Evolutionary conservation across 306 rosid genomes (phyloP), one percentile per base, ranked within the genome.

Genomic region (Lupinus albus): DNA sequence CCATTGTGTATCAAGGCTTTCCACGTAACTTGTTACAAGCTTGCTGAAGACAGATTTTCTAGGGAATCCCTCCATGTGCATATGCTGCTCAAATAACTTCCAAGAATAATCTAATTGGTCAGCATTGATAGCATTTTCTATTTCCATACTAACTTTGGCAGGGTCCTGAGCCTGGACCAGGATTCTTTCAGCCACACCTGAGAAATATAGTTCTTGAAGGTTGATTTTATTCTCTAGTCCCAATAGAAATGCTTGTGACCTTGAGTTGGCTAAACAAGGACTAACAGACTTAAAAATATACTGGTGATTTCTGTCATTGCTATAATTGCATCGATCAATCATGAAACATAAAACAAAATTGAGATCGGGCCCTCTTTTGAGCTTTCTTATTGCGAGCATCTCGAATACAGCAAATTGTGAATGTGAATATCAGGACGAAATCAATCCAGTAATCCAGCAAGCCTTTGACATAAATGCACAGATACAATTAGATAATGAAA

Each of bases 111-210:
- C 77, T 50, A 85, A 82, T 64, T 80, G 84, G 67, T 70, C 60
- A 30, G 62, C 90, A 6, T 47, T 49, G 14, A 92, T 74, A 61
- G 92, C 86, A 57, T 78, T 70, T 49, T 84, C 79, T 73, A 89
- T 85, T 32, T 92, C 95, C 53, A 65, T 25, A 57, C 77, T 82
- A 75, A 92, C 65, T 52, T 79, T 84, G 41, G 87, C 82, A 0
- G 87, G 86, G 76, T 92, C 97, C 64, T 71, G 89, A 71, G 95
- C 96, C 76, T 92, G 96, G 62, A 84, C 85, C 71, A 89, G 75
- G 68, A 87, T 81, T 64, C 73, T 85, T 80, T 77, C 87, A 1
- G 80, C 69, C 80, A 65, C 47, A 46, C 82, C 84, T 0, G 89
- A 85, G 64, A 78, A 75, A 78, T 17, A 68, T 53, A 46, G 61